Evolutionary conservation across 2,329 filamentous ascomycete species (phyloP), one percentile per base, ranked within the genome.

Genomic region (Seiridium cupressi): DNA sequence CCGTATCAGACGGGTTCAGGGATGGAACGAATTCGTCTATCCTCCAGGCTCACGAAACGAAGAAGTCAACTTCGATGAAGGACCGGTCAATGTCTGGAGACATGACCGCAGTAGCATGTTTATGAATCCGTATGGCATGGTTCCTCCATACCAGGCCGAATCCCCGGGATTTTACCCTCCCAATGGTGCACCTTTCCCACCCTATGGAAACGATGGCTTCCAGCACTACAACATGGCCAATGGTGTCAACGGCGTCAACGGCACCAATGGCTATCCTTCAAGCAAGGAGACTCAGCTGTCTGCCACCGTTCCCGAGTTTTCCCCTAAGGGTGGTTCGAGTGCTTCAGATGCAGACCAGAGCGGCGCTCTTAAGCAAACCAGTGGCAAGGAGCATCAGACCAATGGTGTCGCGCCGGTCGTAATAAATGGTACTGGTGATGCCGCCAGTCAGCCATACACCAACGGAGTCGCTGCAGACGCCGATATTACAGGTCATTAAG

Each of bases 21-120:
- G 86, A 34, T 97, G 93, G 92, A 82, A 89, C 65, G 86, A 88
- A 65, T 98, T 92, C 81, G 84, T 97, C 26, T 76, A 96, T 61
- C 84, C 85, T 2, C 81, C 88, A 70, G 83, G 88, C 10, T 85
- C 92, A 63, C 89, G 94, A 63, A 87, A 93, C 66, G 81, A 87
- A 47, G 82, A 85, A 26, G 91, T 91, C 44, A 32, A 46, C 11
- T 91, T 89, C 71, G 90, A 90, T 68, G 84, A 89, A 18, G 93
- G 93, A 3, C 84, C 84, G 36, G 72, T 73, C 48, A 78, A 74
- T 46, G 74, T 70, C 62, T 70, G 67, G 42, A 66, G 63, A 40
- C 69, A 68, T 57, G 70, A 72, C 49, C 68, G 67, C 60, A 65
- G 65, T 51, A 55, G 62, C 44, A 66, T 68, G 61, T 67, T 61